These are phyloP conservation scores for barrel medic (Medicago truncatula) DNA, from an alignment of 306 rosid genomes.

Conservation along the genomic window MtrunA17r5.0-ANR NC_053045.1:8971501-8972000, in stretches of 20 bases:
- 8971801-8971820: slow-evolving; percentile 69
- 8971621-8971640: slow-evolving; percentile 19
- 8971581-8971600: slow-evolving; percentile 78
- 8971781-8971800: slow-evolving; percentile 94
- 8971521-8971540: slow-evolving; percentile 91
- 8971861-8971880: slow-evolving; percentile 97
- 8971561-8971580: slow-evolving; percentile 99
- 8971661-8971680: slow-evolving; percentile 2
- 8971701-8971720: slow-evolving; percentile 9
- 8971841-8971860: slow-evolving; percentile 87
- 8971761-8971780: slow-evolving; percentile 97
- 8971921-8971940: slow-evolving; percentile 30
- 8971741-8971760: slow-evolving; percentile 42
- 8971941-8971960: slow-evolving; percentile 17
- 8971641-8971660: slow-evolving; percentile 3
- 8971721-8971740: slow-evolving; percentile 31
- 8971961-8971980: slow-evolving; percentile 28
- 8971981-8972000: slow-evolving; percentile 70
- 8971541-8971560: slow-evolving; percentile 84
- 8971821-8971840: slow-evolving; percentile 76
- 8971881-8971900: slow-evolving; percentile 41
- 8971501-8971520: slow-evolving; percentile 81
- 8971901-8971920: slow-evolving; percentile 22
- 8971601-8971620: slow-evolving; percentile 6
- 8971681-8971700: slow-evolving; percentile 5